Base-by-base conservation (phyloP, 352 stramenopile genomes). In the Phytophthora uliginosa region DNA sequence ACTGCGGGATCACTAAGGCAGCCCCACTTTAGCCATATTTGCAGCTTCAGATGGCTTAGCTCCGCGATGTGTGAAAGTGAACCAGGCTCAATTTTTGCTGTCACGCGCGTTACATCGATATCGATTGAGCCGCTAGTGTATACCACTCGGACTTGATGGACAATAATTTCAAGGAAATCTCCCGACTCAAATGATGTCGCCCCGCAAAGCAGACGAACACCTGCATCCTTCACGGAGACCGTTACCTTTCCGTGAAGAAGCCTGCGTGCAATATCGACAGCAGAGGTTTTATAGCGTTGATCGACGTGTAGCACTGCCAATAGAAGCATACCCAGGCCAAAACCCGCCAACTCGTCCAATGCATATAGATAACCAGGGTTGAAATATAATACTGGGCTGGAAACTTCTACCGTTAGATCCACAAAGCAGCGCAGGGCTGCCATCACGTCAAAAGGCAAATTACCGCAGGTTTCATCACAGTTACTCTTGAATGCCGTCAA, bases 21-120 rank as follows among this genome's bases (percentile, higher is more conserved):
- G 3, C 36, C 63, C 86, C 84, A 95, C 24, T 85, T 81, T 4
- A 86, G 17, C 73, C 72, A 83, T n/a, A 86, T 22, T 34, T 84
- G 56, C n/a, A 92, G 18, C 20, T 77, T 81, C 10, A 93, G 47
- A 33, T 75, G 77, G 20, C 73, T 90, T 6, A 95, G 66, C 59
- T 96, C 87, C 18, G 77, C 76, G 17, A 92, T 81, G 51, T 91
- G 84, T 33, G 81, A 83, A 5, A 95, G 40, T 1, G 82, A 81
- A 34, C 83, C 81, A 22, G 89, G 89, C n/a, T 95, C 84, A 50
- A 95, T 90, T 71, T 89, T 93, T 4, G 69, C 74, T 1, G 76
- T 79, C 31, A 94, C 31, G 42, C 78, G 79, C 13, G 84, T 73
- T 8, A 93, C 62, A 12, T 81, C 68, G 3, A 93, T 33, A 34